Percentiles rank a stretch among this genome's conserved stretches.
Conservation (phyloP, 352 stramenopile genomes). For the Phytopythium vexans region DNA sequence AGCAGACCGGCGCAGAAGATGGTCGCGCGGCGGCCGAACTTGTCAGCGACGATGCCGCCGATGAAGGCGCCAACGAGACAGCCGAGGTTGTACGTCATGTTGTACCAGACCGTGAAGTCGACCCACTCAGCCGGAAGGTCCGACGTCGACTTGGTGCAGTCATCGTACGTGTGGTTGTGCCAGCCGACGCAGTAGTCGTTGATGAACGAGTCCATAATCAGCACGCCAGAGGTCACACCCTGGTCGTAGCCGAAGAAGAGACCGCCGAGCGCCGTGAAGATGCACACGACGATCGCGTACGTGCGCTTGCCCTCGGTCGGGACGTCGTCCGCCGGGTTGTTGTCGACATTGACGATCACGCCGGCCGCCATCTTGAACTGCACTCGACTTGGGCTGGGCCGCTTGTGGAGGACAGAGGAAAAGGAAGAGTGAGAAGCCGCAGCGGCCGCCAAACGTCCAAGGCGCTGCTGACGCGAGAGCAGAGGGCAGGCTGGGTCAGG, state of each 20-base stretch:
- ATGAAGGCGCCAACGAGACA: constrained; percentile 29
- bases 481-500: too few species aligned
- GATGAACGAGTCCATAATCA: constrained; percentile 24
- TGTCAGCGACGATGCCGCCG: constrained; percentile 28
- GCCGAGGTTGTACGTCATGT: constrained; percentile 39
- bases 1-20: constrained; percentile 31
- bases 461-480: too few species aligned
- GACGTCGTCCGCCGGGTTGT: constrained; percentile 8
- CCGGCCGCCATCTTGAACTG: constrained; percentile 9
- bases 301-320: constrained; percentile 19
- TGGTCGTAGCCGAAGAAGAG: constrained; percentile 36
- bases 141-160: constrained; percentile 11
- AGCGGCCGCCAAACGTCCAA: too few species aligned
- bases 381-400: not conserved
- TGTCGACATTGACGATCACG: constrained; percentile 3
- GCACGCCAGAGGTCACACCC: constrained; percentile 16
- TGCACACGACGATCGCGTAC: constrained; percentile 27
- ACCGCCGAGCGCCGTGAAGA: constrained; percentile 23
- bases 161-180: constrained; percentile 16
- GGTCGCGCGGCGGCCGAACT: constrained; percentile 26
- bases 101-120: constrained; percentile 30
- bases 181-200: constrained; percentile 22
- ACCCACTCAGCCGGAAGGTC: constrained; percentile 19
- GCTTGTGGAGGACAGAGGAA: not conserved
- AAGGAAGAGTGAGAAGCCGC: not conserved